Evolutionary conservation across 176 grass and related monocot genomes (phyloP), one percentile per base, ranked within the genome.

Genomic region (Musa acuminata): DNA sequence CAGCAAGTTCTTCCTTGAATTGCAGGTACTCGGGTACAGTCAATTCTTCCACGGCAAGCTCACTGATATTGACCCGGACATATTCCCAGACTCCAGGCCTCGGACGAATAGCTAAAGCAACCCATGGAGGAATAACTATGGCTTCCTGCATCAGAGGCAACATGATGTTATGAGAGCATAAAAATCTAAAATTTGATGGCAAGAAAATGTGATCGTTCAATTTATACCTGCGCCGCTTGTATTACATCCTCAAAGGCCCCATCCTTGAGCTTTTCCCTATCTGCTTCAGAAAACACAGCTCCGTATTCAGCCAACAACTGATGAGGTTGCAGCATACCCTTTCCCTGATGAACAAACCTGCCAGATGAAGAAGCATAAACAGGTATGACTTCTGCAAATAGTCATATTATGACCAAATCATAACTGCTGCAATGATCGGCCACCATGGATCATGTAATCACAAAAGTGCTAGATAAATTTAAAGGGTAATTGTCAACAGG

Each of bases 31-130:
- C 92, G 9, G 92, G 83, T 64, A 96, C 92, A 20, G 59, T 89
- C 55, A 96, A 49, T 82, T 90, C 87, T 80, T 96, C 92, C 20
- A 89, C 89, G 29, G 83, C 87, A 7, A 96, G 89, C 84, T 96
- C 92, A 0, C 75, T 96, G 17, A 96, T 87, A 0, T 92, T 96
- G 62, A 96, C 83, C 77, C 89, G 89, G 27, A 92, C 89, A 76
- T 92, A 92, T 77, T 90, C 89, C 92, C 92, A 96, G 43, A 96
- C 87, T 84, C 92, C 92, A 10, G 92, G 92, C 85, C 92, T 92
- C 0, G 87, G 92, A 21, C 89, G 89, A 75, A 96, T 92, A 51
- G 89, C 92, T 23, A 96, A 89, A 17, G 92, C 92, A 59, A 96
- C 87, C 89, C 83, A 96, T 48, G 92, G 89, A 13, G 87, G 74